phyloP scores from a whole-genome alignment of 257 asterid genomes.

The Ajuga chamaepitys region DNA sequence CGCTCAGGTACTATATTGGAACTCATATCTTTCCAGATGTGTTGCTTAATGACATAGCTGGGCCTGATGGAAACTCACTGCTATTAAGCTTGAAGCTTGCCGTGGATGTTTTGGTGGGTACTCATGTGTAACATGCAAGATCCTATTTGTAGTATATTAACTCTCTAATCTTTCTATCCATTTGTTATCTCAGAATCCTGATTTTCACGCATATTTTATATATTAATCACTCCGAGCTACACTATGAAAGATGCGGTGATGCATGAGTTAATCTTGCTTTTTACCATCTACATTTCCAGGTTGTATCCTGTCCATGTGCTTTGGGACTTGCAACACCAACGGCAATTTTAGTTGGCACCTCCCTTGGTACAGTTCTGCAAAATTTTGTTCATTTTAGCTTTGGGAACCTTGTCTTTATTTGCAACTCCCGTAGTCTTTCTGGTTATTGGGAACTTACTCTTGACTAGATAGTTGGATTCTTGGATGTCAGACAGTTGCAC shows the following conservation, averaged over 20 bases:
- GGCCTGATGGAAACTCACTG: constrained; percentile 92
- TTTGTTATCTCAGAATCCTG: neutral
- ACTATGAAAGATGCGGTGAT: constrained; percentile 3
- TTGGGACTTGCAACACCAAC: constrained; percentile 99
- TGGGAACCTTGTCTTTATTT: neutral
- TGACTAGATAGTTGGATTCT: constrained; percentile 6
- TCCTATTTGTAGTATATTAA: constrained; percentile 14
- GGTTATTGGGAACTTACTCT: neutral
- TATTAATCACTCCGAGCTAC: neutral
- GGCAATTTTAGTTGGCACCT: constrained; percentile 95
- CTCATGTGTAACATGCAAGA: constrained; percentile 7
- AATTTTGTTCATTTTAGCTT: constrained; percentile 4
- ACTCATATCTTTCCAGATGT: constrained; percentile 77
- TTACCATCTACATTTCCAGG: constrained; percentile 39
- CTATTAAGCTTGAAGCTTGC: constrained; percentile 94
- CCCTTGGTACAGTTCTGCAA: constrained; percentile 59
- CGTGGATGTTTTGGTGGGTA: constrained; percentile 92
- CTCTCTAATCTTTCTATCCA: neutral
- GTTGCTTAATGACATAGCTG: constrained; percentile 91
- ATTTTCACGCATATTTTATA: neutral
- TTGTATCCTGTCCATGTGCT: constrained; percentile 98
- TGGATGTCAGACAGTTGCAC: neutral
- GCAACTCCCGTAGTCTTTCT: neutral
- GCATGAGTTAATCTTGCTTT: constrained; percentile 9
- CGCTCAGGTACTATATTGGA: constrained; percentile 76